Evolutionary conservation across 768 basidiomycete species (phyloP).

Genomic region (Leccinum boreale): DNA sequence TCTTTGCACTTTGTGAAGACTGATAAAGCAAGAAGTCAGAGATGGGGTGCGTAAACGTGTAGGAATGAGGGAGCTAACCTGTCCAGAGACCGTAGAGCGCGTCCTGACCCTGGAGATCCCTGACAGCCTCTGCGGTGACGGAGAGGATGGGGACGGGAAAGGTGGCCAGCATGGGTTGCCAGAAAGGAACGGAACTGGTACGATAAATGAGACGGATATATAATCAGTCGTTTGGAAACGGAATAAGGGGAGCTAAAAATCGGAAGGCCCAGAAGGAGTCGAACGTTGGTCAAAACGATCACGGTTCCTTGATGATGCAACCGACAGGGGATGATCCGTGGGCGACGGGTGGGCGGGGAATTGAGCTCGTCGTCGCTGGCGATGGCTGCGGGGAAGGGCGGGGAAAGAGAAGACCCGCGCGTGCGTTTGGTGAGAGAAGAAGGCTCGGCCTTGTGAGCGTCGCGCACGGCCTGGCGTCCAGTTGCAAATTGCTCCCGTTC

Average conservation of each 20-base stretch:
- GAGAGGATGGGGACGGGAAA: conserved; percentile 67
- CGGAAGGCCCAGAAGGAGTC: conserved; percentile 10
- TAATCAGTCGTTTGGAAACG: conserved; percentile 16
- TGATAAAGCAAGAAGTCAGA: conserved; percentile 28
- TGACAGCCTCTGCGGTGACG: conserved; percentile 61
- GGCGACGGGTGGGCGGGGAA: neutral
- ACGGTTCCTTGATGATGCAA: conserved; percentile 26
- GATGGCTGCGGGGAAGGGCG: neutral
- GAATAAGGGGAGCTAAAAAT: conserved; percentile 16
- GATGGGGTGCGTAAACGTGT: neutral
- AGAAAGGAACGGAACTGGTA: conserved; percentile 12
- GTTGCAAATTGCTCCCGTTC: conserved; percentile 23
- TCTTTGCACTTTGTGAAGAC: conserved; percentile 86
- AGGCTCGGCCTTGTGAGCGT: conserved; percentile 18
- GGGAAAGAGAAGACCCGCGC: conserved; percentile 4
- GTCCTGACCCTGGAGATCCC: conserved; percentile 65
- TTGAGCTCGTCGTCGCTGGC: conserved; percentile 10
- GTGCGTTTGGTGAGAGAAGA: conserved; percentile 21
- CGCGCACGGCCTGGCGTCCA: conserved; percentile 10
- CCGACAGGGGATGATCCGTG: conserved; percentile 25
- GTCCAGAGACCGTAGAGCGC: conserved; percentile 68
- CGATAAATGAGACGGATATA: conserved; percentile 16
- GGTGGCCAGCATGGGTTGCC: conserved; percentile 40
- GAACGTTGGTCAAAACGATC: conserved; percentile 22
- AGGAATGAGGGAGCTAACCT: conserved; percentile 36